These are phyloP conservation scores for Picea glauca DNA, from an alignment of 75 land plant genomes.

Conservation along the genomic window DNA sequence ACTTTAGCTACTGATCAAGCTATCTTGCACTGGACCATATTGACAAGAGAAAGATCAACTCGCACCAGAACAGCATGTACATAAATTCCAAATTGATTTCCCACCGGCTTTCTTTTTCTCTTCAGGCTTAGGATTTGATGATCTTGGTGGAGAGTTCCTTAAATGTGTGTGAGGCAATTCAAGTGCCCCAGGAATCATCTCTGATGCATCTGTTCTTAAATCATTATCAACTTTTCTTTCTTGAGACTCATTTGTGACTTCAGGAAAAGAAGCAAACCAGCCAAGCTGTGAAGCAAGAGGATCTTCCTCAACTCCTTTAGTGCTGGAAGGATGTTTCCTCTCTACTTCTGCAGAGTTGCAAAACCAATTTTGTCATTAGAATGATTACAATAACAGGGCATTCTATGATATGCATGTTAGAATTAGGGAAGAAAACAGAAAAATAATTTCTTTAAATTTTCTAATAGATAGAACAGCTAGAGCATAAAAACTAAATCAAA, in stretches of 20 bases:
- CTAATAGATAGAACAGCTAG: no score
- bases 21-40: no score
- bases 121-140: no score
- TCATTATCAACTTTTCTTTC: not conserved
- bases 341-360: not conserved
- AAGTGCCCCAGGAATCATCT: not conserved
- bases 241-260: not conserved
- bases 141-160: not conserved
- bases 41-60: no score
- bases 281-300: not conserved
- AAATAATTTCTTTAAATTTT: no score
- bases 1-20: no score
- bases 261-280: not conserved
- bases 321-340: not conserved
- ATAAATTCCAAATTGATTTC: no score
- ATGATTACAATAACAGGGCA: not conserved
- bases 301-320: not conserved
- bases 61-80: no score
- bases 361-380: not conserved
- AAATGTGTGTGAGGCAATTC: slow-evolving; percentile 1
- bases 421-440: no score
- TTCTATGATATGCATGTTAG: no score
- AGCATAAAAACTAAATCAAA: no score
- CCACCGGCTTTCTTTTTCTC: no score
- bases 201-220: not conserved